phyloP scores from a whole-genome alignment of 495 filamentous ascomycete species.

The Penicillium verhagenii region DNA sequence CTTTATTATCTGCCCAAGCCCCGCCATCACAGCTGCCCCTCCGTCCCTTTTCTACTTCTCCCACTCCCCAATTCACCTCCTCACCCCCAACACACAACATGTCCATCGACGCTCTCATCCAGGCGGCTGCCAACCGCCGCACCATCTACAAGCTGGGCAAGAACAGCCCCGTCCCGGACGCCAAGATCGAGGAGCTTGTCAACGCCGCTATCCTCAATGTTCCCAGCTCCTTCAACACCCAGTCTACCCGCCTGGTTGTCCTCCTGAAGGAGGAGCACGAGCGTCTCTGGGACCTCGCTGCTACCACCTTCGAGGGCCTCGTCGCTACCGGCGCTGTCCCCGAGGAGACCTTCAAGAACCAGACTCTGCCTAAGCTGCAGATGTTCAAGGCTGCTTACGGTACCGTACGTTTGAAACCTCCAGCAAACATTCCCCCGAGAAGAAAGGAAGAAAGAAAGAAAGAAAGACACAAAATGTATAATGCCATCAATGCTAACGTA shows the following conservation, averaged over 20 bases:
- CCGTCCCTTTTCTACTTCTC: slow-evolving; percentile 62
- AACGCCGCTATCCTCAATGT: slow-evolving; percentile 44
- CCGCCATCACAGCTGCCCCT: slow-evolving; percentile 24
- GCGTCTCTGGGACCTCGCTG: slow-evolving; percentile 50
- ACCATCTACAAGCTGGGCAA: slow-evolving; percentile 49
- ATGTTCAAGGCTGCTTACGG: slow-evolving; percentile 47
- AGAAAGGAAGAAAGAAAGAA: too few relatives aligned
- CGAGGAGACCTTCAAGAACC: slow-evolving; percentile 43
- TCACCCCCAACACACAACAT: slow-evolving; percentile 15
- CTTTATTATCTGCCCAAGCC: slow-evolving; percentile 6
- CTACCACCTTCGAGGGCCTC: slow-evolving; percentile 37
- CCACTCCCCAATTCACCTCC: slow-evolving; percentile 21
- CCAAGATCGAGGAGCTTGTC: slow-evolving; percentile 50
- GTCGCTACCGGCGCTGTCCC: slow-evolving; percentile 34
- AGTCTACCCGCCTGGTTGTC: slow-evolving; percentile 50
- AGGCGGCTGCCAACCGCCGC: slow-evolving; percentile 44
- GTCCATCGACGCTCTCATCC: slow-evolving; percentile 35
- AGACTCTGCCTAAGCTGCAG: slow-evolving; percentile 45
- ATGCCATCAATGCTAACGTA: too few relatives aligned
- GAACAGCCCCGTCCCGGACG: slow-evolving; percentile 46
- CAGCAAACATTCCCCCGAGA: neutral
- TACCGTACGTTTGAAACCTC: slow-evolving; percentile 46
- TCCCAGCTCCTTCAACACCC: slow-evolving; percentile 56
- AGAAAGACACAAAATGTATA: too few relatives aligned
- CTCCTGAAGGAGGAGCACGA: slow-evolving; percentile 50